phyloP scores from a whole-genome alignment of 176 grass and related monocot species.

The Carex kokanica region DNA sequence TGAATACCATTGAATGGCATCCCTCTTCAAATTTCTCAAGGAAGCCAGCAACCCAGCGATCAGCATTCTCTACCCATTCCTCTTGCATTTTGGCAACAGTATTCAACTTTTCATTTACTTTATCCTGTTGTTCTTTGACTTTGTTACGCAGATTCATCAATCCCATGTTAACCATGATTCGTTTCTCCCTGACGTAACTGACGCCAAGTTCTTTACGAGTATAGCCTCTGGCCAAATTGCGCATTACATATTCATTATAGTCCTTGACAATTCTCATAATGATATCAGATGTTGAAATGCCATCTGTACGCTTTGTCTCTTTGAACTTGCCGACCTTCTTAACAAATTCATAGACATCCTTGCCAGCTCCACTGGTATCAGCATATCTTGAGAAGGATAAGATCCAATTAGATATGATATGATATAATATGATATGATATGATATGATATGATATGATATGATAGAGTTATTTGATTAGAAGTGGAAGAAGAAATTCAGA shows the following conservation, averaged over 20 bases:
- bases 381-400: constrained; percentile 42
- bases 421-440: too few species aligned
- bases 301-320: constrained; percentile 89
- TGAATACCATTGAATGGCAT: constrained; percentile 75
- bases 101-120: constrained; percentile 86
- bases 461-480: too few species aligned
- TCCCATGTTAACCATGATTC: constrained; percentile 92
- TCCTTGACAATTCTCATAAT: constrained; percentile 99
- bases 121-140: constrained; percentile 91
- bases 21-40: constrained; percentile 96
- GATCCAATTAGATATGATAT: too few species aligned
- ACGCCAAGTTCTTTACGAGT: constrained; percentile 93
- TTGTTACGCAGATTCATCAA: constrained; percentile 78
- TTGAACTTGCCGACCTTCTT: constrained; percentile 87
- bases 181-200: constrained; percentile 98
- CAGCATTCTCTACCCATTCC: constrained; percentile 97
- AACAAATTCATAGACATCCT: constrained; percentile 94
- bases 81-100: constrained; percentile 81
- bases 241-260: constrained; percentile 97
- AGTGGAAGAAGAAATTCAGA: background rate
- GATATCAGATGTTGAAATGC: constrained; percentile 96
- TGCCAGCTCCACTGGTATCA: constrained; percentile 89
- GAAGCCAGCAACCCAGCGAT: constrained; percentile 97
- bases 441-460: too few species aligned
- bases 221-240: constrained; percentile 92